phyloP scores from a whole-genome alignment of 2,329 filamentous ascomycete species.

The Paracamarosporium sp. region DNA sequence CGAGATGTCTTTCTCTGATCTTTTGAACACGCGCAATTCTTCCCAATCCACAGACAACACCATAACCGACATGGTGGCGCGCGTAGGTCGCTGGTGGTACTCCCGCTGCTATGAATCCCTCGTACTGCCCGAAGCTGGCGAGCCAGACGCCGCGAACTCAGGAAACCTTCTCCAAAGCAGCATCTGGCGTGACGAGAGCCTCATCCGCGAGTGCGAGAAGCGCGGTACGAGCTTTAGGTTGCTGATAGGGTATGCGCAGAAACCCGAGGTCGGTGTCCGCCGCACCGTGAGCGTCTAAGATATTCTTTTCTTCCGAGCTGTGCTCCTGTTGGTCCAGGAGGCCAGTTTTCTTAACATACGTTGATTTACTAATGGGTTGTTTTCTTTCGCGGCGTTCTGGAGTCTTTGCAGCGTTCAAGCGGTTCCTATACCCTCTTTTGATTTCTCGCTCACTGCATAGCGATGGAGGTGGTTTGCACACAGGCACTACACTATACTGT shows the following conservation, averaged over 20 bases:
- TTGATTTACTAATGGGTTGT: conserved; percentile 11
- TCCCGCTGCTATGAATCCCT: conserved; percentile 85
- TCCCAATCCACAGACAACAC: conserved; percentile 71
- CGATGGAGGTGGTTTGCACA: conserved; percentile 25
- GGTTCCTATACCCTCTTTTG: conserved; percentile 41
- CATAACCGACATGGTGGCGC: conserved; percentile 90
- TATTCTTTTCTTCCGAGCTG: conserved; percentile 35
- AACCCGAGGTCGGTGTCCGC: conserved; percentile 63
- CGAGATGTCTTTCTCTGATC: conserved; percentile 45
- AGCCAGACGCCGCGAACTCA: conserved; percentile 41
- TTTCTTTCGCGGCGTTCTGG: conserved; percentile 11
- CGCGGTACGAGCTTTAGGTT: conserved; percentile 87
- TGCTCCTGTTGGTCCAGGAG: conserved; percentile 38
- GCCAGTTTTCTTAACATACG: conserved; percentile 17
- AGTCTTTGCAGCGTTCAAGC: conserved; percentile 45
- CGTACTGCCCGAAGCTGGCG: conserved; percentile 50
- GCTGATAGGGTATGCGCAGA: conserved; percentile 88
- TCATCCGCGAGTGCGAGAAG: conserved; percentile 85
- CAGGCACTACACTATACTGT: conserved; percentile 21
- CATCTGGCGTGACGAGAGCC: conserved; percentile 78
- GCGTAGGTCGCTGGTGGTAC: conserved; percentile 97
- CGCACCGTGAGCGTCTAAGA: conserved; percentile 58
- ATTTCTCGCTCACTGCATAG: conserved; percentile 34
- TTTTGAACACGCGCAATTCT: conserved; percentile 38
- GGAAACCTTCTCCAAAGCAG: conserved; percentile 58